These are phyloP conservation scores for Botrytis aclada DNA, from an alignment of 2,329 filamentous ascomycete genomes.

Conservation along the genomic window DNA sequence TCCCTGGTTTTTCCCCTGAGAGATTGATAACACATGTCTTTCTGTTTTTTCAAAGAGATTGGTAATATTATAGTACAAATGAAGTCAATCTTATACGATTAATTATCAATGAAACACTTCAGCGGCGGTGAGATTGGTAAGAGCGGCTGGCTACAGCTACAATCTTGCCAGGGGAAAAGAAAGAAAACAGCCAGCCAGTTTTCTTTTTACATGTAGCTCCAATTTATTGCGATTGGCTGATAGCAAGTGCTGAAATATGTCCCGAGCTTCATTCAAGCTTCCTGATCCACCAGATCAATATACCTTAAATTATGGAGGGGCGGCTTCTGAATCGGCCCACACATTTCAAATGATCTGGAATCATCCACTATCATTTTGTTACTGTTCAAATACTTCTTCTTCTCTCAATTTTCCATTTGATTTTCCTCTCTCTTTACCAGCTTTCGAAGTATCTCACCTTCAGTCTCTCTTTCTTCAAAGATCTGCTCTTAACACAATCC, in stretches of 20 bases:
- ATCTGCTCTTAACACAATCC: conserved; percentile 1
- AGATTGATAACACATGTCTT: neutral
- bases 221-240: neutral
- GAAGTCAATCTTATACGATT: conserved; percentile 3
- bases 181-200: neutral
- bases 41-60: conserved; percentile 12
- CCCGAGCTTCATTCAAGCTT: conserved; percentile 14
- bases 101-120: conserved; percentile 1
- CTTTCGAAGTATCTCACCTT: conserved; percentile 17
- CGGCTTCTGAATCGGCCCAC: conserved; percentile 1
- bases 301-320: conserved; percentile 19
- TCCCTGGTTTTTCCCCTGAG: conserved; percentile 9
- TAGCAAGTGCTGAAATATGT: neutral
- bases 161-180: neutral
- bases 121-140: conserved; percentile 4
- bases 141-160: conserved; percentile 3
- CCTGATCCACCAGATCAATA: conserved; percentile 5
- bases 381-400: conserved; percentile 9
- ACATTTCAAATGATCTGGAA: conserved; percentile 8
- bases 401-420: neutral
- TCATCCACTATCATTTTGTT: conserved; percentile 10
- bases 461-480: conserved; percentile 18
- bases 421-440: conserved; percentile 1
- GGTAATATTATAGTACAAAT: neutral
- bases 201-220: neutral